These are phyloP conservation scores for Metschnikowia orientalis DNA, from an alignment of 805 yeast species.

Conservation along the genomic window DNA sequence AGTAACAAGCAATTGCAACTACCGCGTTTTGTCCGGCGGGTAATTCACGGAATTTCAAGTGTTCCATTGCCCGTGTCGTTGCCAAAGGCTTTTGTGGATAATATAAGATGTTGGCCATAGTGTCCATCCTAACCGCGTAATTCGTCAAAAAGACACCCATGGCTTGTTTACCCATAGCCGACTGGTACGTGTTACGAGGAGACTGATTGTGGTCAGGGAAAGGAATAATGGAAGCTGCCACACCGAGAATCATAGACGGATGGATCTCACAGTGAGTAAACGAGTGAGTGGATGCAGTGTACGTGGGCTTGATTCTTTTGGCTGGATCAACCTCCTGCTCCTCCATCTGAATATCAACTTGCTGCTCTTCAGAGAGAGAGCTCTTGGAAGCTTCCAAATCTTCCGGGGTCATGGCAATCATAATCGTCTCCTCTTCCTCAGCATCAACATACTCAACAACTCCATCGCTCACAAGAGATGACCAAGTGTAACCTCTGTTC, in stretches of 20 bases:
- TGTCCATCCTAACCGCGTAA: conserved; percentile 96
- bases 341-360: conserved; percentile 38
- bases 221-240: conserved; percentile 97
- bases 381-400: conserved; percentile 70
- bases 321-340: conserved; percentile 64
- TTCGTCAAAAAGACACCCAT: conserved; percentile 98
- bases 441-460: conserved; percentile 96
- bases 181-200: conserved; percentile 98
- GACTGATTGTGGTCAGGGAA: conserved; percentile 99
- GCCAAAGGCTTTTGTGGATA: conserved; percentile 98
- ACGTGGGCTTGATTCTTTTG: conserved; percentile 74
- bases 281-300: conserved; percentile 55
- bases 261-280: conserved; percentile 99
- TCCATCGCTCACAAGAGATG: conserved; percentile 75
- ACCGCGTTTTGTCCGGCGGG: conserved; percentile 99
- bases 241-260: conserved; percentile 98
- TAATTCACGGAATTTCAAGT: conserved; percentile 90
- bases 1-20: conserved; percentile 96
- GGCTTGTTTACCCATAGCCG: conserved; percentile 99
- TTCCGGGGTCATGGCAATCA: conserved; percentile 99
- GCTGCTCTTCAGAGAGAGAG: conserved; percentile 39
- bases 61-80: conserved; percentile 97
- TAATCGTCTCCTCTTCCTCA: conserved; percentile 96
- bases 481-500: conserved; percentile 66
- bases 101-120: conserved; percentile 96